Base-by-base conservation (phyloP, 2,329 filamentous ascomycete genomes). In the Elsinoe batatas region DNA sequence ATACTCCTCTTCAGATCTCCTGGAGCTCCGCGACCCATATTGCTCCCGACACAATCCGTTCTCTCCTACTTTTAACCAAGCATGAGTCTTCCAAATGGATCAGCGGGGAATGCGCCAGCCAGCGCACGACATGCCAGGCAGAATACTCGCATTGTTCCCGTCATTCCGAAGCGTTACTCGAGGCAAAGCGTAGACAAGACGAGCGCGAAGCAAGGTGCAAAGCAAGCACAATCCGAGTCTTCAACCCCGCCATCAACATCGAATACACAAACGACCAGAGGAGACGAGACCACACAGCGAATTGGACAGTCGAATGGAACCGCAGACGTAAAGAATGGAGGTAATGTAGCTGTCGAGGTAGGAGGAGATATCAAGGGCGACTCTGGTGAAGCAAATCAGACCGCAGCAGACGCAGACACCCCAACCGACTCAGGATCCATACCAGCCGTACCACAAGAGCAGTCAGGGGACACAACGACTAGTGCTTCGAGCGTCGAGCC, bases 61-160 rank as follows among this genome's bases (percentile, higher is more conserved):
- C 12, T 13, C 7, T 18, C 33, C 22, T 38, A 32, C 47, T 3
- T 37, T 33, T 18, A 13, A 13, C 47, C 33, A 17, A 51, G 47
- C 32, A 51, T 51, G 47, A 51, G 22, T 51, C 47, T 37, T 36
- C 13, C 32, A 30, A 51, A 51, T 51, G 47, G 47, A 51, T 33
- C 38, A 51, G 47, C 47, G 47, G 47, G 47, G 47, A 51, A 51
- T 51, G 47, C 47, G 47, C 47, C 47, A 18, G 22, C 22, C n/a
- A 40, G 17, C 38, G 40, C 22, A n/a, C 46, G 46, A 30, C 53
- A 55, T 30, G 53, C 40, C 11, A 55, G 42, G 32, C 53, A 55
- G 18, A 55, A 55, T 17, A 46, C 40, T n/a, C 22, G 53, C 22
- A 55, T 55, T 17, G 26, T 55, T 22, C 53, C 53, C 18, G 53